These are phyloP conservation scores for Penicillium freii DNA, from an alignment of 2,329 filamentous ascomycete genomes.

Conservation along the genomic window DNA sequence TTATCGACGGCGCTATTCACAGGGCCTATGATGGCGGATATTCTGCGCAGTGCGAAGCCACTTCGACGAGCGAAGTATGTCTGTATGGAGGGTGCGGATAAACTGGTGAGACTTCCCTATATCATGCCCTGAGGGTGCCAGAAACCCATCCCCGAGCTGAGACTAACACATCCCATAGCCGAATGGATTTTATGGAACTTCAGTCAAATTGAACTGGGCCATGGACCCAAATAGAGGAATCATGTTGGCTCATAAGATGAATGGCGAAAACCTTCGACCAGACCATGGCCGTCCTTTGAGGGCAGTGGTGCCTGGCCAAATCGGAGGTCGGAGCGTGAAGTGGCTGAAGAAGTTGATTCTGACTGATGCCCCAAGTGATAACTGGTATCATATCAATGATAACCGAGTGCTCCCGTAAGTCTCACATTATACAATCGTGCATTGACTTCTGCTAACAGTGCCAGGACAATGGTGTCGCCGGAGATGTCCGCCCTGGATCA, in stretches of 20 bases:
- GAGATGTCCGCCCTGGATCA: constrained; percentile 73
- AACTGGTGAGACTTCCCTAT: constrained; percentile 52
- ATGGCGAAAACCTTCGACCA: constrained; percentile 73
- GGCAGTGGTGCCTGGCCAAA: constrained; percentile 83
- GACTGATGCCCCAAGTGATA: constrained; percentile 76
- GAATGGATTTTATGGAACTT: constrained; percentile 86
- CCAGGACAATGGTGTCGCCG: constrained; percentile 72
- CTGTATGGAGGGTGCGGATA: constrained; percentile 88
- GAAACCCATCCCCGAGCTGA: not conserved
- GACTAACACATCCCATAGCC: constrained; percentile 49
- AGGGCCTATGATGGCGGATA: constrained; percentile 70
- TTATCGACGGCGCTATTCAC: constrained; percentile 87
- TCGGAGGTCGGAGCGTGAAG: constrained; percentile 88
- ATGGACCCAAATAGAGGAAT: constrained; percentile 80
- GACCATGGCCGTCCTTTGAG: constrained; percentile 85
- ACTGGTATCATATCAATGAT: constrained; percentile 95
- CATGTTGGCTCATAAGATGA: constrained; percentile 88
- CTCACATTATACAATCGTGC: not conserved
- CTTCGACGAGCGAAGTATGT: constrained; percentile 72
- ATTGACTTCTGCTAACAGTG: not conserved
- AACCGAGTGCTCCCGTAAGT: constrained; percentile 75
- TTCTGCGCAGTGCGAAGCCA: constrained; percentile 68
- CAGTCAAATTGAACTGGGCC: constrained; percentile 82
- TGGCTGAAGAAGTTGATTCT: constrained; percentile 83
- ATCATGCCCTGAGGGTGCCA: not conserved